Evolutionary conservation across 768 basidiomycete species (phyloP).

Genomic region (Sarcomyxa edulis): DNA sequence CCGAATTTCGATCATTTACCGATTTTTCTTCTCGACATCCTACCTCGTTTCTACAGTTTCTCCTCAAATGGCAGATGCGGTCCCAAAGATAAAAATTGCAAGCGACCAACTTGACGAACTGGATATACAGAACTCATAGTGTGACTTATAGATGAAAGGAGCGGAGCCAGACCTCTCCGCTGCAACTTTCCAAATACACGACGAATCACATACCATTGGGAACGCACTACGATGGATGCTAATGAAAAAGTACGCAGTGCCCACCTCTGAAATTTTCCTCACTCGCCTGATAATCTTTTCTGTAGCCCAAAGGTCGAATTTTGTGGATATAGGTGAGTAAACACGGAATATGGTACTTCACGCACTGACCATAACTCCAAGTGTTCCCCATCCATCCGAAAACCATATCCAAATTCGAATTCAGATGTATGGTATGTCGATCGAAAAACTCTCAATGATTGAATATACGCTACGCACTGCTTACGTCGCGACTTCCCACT

Average conservation of each 20-base stretch:
- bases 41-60: too few relatives aligned
- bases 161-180: conserved; percentile 77
- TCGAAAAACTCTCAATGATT: too few relatives aligned
- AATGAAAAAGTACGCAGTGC: conserved; percentile 86
- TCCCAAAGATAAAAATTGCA: conserved; percentile 40
- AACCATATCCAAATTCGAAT: conserved; percentile 95
- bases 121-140: conserved; percentile 11
- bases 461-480: neutral
- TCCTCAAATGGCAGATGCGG: conserved; percentile 34
- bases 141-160: conserved; percentile 67
- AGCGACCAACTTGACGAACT: conserved; percentile 6
- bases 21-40: too few relatives aligned
- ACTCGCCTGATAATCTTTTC: conserved; percentile 1
- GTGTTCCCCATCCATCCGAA: conserved; percentile 95
- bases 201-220: conserved; percentile 95
- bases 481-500: neutral
- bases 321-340: conserved; percentile 87
- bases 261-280: neutral
- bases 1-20: too few relatives aligned
- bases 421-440: conserved; percentile 97
- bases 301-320: conserved; percentile 93
- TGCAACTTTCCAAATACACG: conserved; percentile 86
- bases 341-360: neutral
- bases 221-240: conserved; percentile 96
- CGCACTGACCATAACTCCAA: conserved; percentile 18